Evolutionary conservation across 176 grass and related monocot species (phyloP).

Genomic region (Aegilops longissima): DNA sequence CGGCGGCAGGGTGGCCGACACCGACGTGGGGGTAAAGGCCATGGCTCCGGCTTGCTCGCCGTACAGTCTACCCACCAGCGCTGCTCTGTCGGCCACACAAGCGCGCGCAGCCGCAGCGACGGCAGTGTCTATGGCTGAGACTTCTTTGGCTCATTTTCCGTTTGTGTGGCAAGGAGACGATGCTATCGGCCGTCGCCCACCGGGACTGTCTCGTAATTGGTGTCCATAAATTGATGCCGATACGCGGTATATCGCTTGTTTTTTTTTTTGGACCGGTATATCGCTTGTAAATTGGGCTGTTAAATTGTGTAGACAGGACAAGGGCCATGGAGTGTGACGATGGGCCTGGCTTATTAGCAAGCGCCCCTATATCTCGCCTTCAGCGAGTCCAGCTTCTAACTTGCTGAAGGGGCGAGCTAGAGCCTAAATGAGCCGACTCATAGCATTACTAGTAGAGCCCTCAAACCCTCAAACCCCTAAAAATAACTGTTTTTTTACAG

Average conservation of each 20-base stretch:
- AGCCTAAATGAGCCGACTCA: no score
- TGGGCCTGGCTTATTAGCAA: no score
- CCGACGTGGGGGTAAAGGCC: slow-evolving; percentile 44
- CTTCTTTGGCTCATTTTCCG: not conserved
- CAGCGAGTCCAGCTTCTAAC: no score
- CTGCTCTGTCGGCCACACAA: slow-evolving; percentile 37
- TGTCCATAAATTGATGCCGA: not conserved
- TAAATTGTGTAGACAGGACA: not conserved
- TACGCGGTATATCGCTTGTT: no score
- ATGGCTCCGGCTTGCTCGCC: slow-evolving; percentile 33
- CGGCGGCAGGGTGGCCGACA: slow-evolving; percentile 21
- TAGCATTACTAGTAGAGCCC: no score
- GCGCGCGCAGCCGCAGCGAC: not conserved
- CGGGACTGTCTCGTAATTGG: slow-evolving; percentile 2
- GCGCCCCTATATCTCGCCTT: no score
- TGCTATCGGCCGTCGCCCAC: not conserved
- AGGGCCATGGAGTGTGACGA: not conserved
- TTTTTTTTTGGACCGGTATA: no score
- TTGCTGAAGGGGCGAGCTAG: no score
- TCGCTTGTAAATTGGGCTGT: not conserved
- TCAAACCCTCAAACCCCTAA: no score
- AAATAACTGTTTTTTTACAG: no score
- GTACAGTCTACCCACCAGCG: not conserved
- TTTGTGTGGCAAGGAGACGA: not conserved
- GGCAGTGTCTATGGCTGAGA: not conserved